These are phyloP conservation scores for Eremothecium coryli DNA, from an alignment of 1,139 yeast species.

Conservation along the genomic window DNA sequence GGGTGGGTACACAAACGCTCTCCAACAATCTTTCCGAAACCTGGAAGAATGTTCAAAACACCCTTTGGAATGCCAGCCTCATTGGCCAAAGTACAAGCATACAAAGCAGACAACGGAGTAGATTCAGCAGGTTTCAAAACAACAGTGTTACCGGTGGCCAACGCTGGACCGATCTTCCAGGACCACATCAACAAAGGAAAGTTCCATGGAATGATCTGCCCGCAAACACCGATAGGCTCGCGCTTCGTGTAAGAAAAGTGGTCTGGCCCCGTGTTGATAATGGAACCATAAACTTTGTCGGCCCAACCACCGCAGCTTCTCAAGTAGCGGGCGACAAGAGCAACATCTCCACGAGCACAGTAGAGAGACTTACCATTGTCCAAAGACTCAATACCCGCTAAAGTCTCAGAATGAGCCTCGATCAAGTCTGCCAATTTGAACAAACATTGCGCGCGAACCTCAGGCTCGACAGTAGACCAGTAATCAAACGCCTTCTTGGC, in stretches of 20 bases:
- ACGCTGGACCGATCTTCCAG: constrained; percentile 56
- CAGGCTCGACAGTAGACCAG: constrained; percentile 39
- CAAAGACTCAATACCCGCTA: constrained; percentile 53
- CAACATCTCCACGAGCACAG: constrained; percentile 45
- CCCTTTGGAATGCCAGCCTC: constrained; percentile 79
- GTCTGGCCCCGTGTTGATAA: constrained; percentile 45
- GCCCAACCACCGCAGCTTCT: constrained; percentile 67
- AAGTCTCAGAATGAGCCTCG: constrained; percentile 44
- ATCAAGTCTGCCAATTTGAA: constrained; percentile 53
- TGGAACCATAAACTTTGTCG: constrained; percentile 55
- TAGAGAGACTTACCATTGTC: constrained; percentile 63
- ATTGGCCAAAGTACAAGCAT: constrained; percentile 40
- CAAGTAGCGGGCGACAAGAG: constrained; percentile 45
- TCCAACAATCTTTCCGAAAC: constrained; percentile 57
- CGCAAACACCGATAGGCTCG: constrained; percentile 57
- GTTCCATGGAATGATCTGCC: constrained; percentile 60
- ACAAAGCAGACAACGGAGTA: constrained; percentile 53
- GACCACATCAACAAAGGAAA: constrained; percentile 55
- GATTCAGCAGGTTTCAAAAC: constrained; percentile 54
- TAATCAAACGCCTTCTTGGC: constrained; percentile 38
- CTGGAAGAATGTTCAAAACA: constrained; percentile 65
- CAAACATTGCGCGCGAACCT: constrained; percentile 44
- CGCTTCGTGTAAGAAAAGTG: constrained; percentile 41
- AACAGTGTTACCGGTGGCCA: constrained; percentile 52
- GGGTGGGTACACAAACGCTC: constrained; percentile 51